Evolutionary conservation across 306 rosid genomes (phyloP).

Genomic region (Prunus kanzakura): DNA sequence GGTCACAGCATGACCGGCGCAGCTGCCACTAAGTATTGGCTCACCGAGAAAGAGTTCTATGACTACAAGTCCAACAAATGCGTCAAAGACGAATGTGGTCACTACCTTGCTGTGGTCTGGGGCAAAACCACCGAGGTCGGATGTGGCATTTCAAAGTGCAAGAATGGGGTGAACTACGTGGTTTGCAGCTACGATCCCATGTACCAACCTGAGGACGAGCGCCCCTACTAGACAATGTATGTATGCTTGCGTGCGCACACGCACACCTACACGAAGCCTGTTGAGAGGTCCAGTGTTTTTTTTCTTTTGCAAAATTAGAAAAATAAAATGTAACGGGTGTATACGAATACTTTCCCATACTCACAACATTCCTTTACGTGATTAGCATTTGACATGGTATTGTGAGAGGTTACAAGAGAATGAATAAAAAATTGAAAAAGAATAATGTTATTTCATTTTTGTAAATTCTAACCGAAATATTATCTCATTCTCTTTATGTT

Average conservation of each 20-base stretch:
- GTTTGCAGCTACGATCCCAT: slow-evolving; percentile 27
- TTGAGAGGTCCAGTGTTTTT: background rate
- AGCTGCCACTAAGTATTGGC: slow-evolving; percentile 42
- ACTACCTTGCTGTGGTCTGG: slow-evolving; percentile 34
- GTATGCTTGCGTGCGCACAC: background rate
- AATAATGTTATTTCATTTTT: background rate
- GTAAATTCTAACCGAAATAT: no score
- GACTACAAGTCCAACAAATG: background rate
- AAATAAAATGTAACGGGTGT: background rate
- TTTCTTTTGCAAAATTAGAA: background rate
- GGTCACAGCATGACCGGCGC: slow-evolving; percentile 30
- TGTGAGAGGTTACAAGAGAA: background rate
- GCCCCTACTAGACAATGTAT: slow-evolving; percentile 28
- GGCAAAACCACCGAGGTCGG: slow-evolving; percentile 15
- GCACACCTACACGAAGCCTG: background rate
- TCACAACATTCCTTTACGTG: no score
- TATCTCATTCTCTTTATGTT: background rate
- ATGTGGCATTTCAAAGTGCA: slow-evolving; percentile 22
- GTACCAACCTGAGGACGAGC: slow-evolving; percentile 12
- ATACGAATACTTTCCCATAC: background rate
- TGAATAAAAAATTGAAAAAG: background rate
- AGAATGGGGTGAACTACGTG: background rate
- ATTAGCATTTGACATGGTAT: background rate
- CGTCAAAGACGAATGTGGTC: slow-evolving; percentile 7
- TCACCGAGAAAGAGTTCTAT: slow-evolving; percentile 20